phyloP scores from a whole-genome alignment of 2,329 filamentous ascomycete genomes.

The Camillea tinctor region DNA sequence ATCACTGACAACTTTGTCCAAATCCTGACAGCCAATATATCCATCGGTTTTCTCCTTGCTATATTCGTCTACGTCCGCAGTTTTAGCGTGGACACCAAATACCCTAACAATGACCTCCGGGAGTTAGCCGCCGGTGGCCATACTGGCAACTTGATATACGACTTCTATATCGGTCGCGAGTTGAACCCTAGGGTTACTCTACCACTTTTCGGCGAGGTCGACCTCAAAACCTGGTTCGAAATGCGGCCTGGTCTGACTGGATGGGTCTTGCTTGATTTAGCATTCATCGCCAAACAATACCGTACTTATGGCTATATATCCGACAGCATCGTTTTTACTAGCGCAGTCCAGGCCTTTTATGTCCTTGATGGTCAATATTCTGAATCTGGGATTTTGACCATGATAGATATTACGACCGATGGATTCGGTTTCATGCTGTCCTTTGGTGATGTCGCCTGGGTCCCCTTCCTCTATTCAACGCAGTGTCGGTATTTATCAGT shows the following conservation, averaged over 20 bases:
- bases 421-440: slow-evolving; percentile 94
- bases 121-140: slow-evolving; percentile 81
- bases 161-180: slow-evolving; percentile 96
- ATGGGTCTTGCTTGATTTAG: slow-evolving; percentile 82
- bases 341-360: slow-evolving; percentile 76
- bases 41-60: slow-evolving; percentile 72
- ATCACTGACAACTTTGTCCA: slow-evolving; percentile 89
- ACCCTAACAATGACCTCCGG: slow-evolving; percentile 63
- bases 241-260: slow-evolving; percentile 85
- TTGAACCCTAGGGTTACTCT: slow-evolving; percentile 83
- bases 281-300: slow-evolving; percentile 87
- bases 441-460: slow-evolving; percentile 90
- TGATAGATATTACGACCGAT: slow-evolving; percentile 90
- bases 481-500: slow-evolving; percentile 82
- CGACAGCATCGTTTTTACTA: slow-evolving; percentile 81
- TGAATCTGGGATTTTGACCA: slow-evolving; percentile 85
- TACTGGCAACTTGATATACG: slow-evolving; percentile 83
- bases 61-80: slow-evolving; percentile 78
- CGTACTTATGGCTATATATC: slow-evolving; percentile 79
- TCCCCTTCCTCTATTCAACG: slow-evolving; percentile 84
- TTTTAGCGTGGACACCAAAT: slow-evolving; percentile 73
- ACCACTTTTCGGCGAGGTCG: slow-evolving; percentile 78
- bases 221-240: slow-evolving; percentile 88
- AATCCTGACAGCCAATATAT: slow-evolving; percentile 77
- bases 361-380: slow-evolving; percentile 83